A percentile compares a stretch with the other conserved stretches of the same genome.
Evolutionary conservation across 2,329 filamentous ascomycete species (phyloP).

Genomic region (Claviceps arundinis): DNA sequence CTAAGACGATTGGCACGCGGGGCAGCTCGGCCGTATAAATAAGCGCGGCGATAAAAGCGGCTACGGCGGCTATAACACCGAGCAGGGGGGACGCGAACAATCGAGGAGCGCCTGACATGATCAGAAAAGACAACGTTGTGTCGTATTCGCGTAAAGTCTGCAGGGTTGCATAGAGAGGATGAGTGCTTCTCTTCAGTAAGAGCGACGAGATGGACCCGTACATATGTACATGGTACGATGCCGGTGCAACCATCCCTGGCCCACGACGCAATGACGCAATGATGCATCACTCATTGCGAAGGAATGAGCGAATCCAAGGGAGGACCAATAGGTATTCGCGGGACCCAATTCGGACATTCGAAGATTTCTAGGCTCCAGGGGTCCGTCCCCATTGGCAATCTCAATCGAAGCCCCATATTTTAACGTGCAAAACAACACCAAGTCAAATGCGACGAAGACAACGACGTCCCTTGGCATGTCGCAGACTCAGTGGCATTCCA

Average conservation of each 20-base stretch:
- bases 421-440: neutral
- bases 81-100: neutral
- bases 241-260: too few species aligned
- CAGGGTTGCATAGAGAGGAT: neutral
- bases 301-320: too few species aligned
- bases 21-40: conserved; percentile 4
- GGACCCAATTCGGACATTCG: too few species aligned
- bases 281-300: too few species aligned
- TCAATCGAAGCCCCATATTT: too few species aligned
- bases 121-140: neutral
- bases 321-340: too few species aligned
- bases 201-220: neutral
- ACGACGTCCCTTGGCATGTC: neutral
- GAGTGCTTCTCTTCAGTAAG: neutral
- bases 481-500: neutral
- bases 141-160: neutral
- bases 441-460: neutral
- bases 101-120: neutral
- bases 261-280: too few species aligned
- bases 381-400: too few species aligned
- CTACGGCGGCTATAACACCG: neutral
- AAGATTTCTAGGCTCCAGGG: too few species aligned
- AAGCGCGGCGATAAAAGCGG: conserved; percentile 1
- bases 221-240: too few species aligned
- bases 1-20: conserved; percentile 10